These are phyloP conservation scores for Adiantum capillusveneris DNA, from an alignment of 75 land plant species.

Conservation along the genomic window DNA sequence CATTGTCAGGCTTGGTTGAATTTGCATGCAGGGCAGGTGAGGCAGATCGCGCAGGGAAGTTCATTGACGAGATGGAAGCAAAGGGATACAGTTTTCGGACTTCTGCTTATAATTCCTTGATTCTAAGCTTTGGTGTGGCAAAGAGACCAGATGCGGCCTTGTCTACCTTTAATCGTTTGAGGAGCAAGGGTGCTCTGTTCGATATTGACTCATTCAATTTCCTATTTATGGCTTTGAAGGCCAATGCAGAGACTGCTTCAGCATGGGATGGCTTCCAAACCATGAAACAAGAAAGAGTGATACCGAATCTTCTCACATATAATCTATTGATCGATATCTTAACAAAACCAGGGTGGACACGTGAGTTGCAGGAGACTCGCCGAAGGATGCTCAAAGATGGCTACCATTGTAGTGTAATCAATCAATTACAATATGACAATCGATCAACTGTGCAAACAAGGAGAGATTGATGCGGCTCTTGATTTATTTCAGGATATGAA, in stretches of 20 bases:
- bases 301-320: conserved; percentile 12
- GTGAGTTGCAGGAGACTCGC: neutral
- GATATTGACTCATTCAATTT: conserved; percentile 4
- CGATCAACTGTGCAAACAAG: conserved; percentile 53
- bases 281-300: conserved; percentile 49
- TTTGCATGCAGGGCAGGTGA: conserved; percentile 51
- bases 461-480: conserved; percentile 47
- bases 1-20: conserved; percentile 62
- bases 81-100: conserved; percentile 45
- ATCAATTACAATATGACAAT: conserved; percentile 71
- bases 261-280: conserved; percentile 45
- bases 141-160: conserved; percentile 78
- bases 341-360: conserved; percentile 4
- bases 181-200: conserved; percentile 57
- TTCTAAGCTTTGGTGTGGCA: conserved; percentile 73
- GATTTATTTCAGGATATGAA: conserved; percentile 45
- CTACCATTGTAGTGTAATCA: conserved; percentile 23
- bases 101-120: conserved; percentile 84
- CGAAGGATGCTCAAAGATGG: conserved; percentile 7
- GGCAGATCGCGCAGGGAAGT: conserved; percentile 53
- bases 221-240: conserved; percentile 8
- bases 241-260: conserved; percentile 31
- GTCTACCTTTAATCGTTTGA: conserved; percentile 50
- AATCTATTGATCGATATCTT: conserved; percentile 4
- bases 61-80: conserved; percentile 58